Base-by-base conservation (phyloP, 164 flowering plant species). In the Nelumbo lutea region DNA sequence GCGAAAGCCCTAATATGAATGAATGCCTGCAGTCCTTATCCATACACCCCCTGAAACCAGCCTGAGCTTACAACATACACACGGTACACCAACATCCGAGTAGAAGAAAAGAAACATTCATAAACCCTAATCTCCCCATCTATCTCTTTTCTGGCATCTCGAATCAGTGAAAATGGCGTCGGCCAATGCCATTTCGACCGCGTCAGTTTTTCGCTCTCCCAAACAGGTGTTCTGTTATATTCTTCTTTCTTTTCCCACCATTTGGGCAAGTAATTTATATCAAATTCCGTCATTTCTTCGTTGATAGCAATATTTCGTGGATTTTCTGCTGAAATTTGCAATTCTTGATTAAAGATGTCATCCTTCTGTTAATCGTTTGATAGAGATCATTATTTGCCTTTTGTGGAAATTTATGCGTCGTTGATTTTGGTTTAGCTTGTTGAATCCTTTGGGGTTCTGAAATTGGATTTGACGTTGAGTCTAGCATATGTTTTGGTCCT, bases 151-250 rank as follows among this genome's bases (percentile, higher is more conserved):
- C 53, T 39, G 8, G 10, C 1, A 27, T 9, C 58, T 62, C 38
- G 42, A 8, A 55, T 61, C 13, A 53, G 43, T 10, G n/a, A 5
- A 70, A 73, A 90, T 90, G 96, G 93, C 96, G 1, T 85, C 93
- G 1, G 87, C 90, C 1, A 88, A 85, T 68, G 90, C 90, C 8
- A 70, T 88, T 61, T 85, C 87, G 1, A 73, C 90, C 0, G 85
- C 88, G 5, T 83, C 89, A 14, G 80, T 84, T 52, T 69, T 90
- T 48, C 73, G 83, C 66, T 84, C 92, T 27, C 81, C 85, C 62
- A 82, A 74, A 48, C 85, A 86, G 85, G 93, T 87, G 71, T 13
- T 0, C 39, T 2, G 5, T 8, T 6, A 61, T 4, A 3, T 47
- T 59, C 64, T 48, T 8, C 38, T 39, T 6, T 63, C 44, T 14